phyloP scores from a whole-genome alignment of 768 basidiomycete species.

The Lanmaoa pseudosensibilis region DNA sequence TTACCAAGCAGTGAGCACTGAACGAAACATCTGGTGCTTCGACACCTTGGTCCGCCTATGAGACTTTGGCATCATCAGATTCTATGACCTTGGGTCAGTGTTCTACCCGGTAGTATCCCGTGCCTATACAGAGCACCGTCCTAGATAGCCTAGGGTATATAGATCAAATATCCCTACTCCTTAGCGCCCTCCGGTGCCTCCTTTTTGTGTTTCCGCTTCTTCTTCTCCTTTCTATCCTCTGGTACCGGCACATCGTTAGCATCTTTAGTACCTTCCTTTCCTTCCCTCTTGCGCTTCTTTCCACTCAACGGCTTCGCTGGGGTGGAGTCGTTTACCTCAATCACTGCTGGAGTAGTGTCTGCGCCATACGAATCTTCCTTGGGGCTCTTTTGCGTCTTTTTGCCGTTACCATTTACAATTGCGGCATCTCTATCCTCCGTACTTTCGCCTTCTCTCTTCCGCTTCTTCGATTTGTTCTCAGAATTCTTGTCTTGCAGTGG shows the following conservation, averaged over 20 bases:
- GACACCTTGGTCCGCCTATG: neutral
- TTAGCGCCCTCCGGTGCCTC: neutral
- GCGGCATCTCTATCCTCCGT: slow-evolving; percentile 9
- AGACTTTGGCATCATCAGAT: neutral
- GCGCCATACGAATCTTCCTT: slow-evolving; percentile 12
- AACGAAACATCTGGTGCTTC: neutral
- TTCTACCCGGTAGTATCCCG: neutral
- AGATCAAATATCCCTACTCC: slow-evolving; percentile 1
- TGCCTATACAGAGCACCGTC: neutral
- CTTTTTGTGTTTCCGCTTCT: slow-evolving; percentile 30
- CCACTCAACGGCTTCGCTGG: slow-evolving; percentile 12
- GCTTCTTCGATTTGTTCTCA: slow-evolving; percentile 35
- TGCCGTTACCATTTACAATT: slow-evolving; percentile 10
- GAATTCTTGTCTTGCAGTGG: slow-evolving; percentile 6
- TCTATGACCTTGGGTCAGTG: neutral
- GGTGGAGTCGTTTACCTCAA: slow-evolving; percentile 14
- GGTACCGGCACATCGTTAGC: slow-evolving; percentile 11
- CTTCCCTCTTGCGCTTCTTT: slow-evolving; percentile 30
- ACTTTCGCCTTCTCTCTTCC: slow-evolving; percentile 27
- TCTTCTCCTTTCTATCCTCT: slow-evolving; percentile 30
- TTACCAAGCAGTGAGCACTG: too few species aligned
- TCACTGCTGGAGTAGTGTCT: slow-evolving; percentile 3
- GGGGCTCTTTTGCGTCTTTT: slow-evolving; percentile 29
- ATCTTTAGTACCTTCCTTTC: slow-evolving; percentile 8
- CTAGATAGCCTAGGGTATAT: slow-evolving; percentile 2